phyloP scores from a whole-genome alignment of 176 grass and related monocot species.

The Cenchrus fungigraminus region DNA sequence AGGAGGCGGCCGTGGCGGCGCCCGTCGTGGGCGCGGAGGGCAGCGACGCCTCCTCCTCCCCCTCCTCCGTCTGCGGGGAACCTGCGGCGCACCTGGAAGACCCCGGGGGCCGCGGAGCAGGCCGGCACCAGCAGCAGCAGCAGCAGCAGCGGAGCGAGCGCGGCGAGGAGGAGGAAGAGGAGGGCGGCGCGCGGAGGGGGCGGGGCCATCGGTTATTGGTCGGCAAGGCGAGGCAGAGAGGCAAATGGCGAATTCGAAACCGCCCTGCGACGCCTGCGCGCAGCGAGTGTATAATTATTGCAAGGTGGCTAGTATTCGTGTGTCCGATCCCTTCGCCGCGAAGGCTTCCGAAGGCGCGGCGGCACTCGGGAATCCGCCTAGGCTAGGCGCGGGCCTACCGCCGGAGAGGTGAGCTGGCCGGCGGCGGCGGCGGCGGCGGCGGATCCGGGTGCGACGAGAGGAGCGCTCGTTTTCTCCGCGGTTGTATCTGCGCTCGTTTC shows the following conservation, averaged over 20 bases:
- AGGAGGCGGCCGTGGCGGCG: conserved; percentile 63
- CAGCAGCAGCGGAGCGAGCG: background rate
- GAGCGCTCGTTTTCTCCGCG: background rate
- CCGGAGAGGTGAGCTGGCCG: background rate
- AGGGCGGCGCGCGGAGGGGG: background rate
- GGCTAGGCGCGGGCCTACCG: no score
- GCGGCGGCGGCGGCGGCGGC: background rate
- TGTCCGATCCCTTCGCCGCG: no score
- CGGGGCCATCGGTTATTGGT: conserved; percentile 9
- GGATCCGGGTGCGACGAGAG: background rate
- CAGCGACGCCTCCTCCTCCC: background rate
- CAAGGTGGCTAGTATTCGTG: background rate
- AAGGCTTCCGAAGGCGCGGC: no score
- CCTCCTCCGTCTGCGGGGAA: background rate
- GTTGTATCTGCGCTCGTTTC: no score
- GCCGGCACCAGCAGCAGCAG: background rate
- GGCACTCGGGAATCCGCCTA: no score
- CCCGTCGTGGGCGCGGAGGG: conserved; percentile 52
- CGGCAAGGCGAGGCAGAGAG: background rate
- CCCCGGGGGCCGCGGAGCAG: conserved; percentile 12
- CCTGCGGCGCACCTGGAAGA: conserved; percentile 56
- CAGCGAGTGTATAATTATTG: background rate
- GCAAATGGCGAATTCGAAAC: background rate
- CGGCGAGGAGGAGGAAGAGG: background rate
- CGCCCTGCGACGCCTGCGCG: background rate